Evolutionary conservation across 1,284 basidiomycete genomes (phyloP), one percentile per base, ranked within the genome.

Genomic region (Cystobasidium sp.): DNA sequence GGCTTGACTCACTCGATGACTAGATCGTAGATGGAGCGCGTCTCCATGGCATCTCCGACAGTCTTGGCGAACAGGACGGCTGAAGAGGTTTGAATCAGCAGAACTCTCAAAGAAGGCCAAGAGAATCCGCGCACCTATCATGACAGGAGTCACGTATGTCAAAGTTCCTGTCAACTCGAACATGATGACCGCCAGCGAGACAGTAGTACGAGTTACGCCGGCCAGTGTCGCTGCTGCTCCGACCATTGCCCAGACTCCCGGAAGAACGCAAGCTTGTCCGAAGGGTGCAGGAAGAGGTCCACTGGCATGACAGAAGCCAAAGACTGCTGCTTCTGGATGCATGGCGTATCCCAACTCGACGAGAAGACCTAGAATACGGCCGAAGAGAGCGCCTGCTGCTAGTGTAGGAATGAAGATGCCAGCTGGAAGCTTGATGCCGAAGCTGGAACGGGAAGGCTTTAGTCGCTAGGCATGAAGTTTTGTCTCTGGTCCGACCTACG

Each of bases 181-280:
- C 88, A 97, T 94, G 83, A 98, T 98, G 68, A 98, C 95, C 1
- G 93, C 94, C 64, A 97, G 86, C 1, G 93, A 95, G 9, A 97
- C 92, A 0, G 93, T 94, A 16, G 91, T 89, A 84, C 75, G 84
- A 80, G 81, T 92, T 86, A 74, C 88, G 86, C 68, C 83, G 5
- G 81, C 81, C 4, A 83, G 78, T 8, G 82, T 80, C 0, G 82
- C 81, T 0, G 81, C 82, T 0, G 83, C 82, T 10, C 82, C 82
- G 9, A 83, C 78, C 79, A 83, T 82, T 3, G 82, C 81, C 78
- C 82, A 83, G 20, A 81, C 80, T 22, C 83, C 82, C 0, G 83
- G 82, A 0, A 83, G 68, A 31, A 83, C 82, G 44, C 80, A 81
- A 6, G 78, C 73, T 67, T 81, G 77, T 3, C 80, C 80, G 37